Base-by-base conservation (phyloP, 345 rosid species). In the Combretum micranthum region DNA sequence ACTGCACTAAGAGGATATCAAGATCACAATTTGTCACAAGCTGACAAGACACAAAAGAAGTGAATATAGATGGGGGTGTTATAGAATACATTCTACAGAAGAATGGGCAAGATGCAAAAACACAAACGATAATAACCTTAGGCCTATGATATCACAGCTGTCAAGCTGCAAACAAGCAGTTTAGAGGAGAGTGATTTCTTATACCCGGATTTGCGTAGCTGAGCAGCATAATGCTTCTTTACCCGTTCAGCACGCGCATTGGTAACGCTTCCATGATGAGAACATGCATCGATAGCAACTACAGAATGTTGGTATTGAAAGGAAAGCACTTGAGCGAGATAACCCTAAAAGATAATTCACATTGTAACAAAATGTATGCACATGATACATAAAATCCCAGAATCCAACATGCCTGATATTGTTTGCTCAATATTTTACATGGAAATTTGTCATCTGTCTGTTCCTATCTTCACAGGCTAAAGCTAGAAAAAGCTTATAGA, bases 251-350 rank as follows among this genome's bases (percentile, higher is more conserved):
- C 92, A 20, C 98, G 92, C 54, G 92, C 77, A 73, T 81, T 73
- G 51, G 88, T 84, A 53, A 92, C 78, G 42, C 63, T 81, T 62
- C 95, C 95, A 70, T 84, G 96, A 75, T 86, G 95, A 75, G 90
- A 71, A 68, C 75, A 81, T 22, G 98, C 86, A 81, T 92, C 98
- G 52, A 92, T 78, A 0, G 98, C 96, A 57, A 86, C 78, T 59
- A 88, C 96, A 17, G 90, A 72, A 52, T 81, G 96, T 53, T 68
- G 75, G 68, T 81, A 85, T 58, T 90, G 85, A 67, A 87, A 87
- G 48, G 96, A 83, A 70, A 90, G 87, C 60, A 88, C 98, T 76
- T 92, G 96, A 0, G 96, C 80, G 61, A 92, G 95, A 72, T 88
- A 88, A 60, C 96, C 96, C 96, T 88, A 73, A 12, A 74, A 57